Percentiles rank a stretch among this genome's conserved stretches.
Evolutionary conservation across 148 eudicot species (phyloP).

Genomic region (Rhododendron molle): DNA sequence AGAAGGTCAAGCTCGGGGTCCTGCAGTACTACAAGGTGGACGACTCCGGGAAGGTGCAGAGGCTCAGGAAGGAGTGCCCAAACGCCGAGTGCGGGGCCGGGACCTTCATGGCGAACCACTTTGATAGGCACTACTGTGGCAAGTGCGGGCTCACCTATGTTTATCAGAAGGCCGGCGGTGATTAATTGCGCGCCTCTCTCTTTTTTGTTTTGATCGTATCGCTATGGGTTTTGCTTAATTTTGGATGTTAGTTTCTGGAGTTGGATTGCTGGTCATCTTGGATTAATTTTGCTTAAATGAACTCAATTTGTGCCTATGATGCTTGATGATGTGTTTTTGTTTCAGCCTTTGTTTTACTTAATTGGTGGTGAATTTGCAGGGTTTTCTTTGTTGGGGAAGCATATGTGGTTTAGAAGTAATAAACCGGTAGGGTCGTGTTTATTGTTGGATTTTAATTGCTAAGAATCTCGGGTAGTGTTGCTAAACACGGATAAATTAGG

Average conservation of each 20-base stretch:
- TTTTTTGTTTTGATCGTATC: neutral
- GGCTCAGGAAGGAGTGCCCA: conserved; percentile 28
- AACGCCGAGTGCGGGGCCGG: conserved; percentile 29
- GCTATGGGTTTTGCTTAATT: conserved; percentile 1
- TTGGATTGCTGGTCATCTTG: neutral
- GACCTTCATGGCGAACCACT: conserved; percentile 30
- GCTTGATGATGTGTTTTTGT: neutral
- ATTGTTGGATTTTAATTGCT: neutral
- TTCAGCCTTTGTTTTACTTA: neutral
- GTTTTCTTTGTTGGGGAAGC: neutral
- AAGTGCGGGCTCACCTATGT: conserved; percentile 28
- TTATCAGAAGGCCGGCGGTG: conserved; percentile 25
- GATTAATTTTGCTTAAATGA: conserved; percentile 7
- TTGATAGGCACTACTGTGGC: conserved; percentile 28
- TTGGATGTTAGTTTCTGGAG: neutral
- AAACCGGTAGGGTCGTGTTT: neutral
- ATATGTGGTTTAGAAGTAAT: neutral
- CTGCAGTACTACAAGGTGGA: conserved; percentile 27
- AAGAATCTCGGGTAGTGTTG: neutral
- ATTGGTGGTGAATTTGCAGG: neutral
- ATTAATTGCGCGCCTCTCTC: neutral
- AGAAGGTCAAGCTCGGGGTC: conserved; percentile 20
- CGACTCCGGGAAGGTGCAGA: conserved; percentile 28
- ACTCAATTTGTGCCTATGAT: neutral
- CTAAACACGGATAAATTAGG: neutral